Evolutionary conservation across 768 basidiomycete species (phyloP).

Genomic region (Mycena leptocephala): DNA sequence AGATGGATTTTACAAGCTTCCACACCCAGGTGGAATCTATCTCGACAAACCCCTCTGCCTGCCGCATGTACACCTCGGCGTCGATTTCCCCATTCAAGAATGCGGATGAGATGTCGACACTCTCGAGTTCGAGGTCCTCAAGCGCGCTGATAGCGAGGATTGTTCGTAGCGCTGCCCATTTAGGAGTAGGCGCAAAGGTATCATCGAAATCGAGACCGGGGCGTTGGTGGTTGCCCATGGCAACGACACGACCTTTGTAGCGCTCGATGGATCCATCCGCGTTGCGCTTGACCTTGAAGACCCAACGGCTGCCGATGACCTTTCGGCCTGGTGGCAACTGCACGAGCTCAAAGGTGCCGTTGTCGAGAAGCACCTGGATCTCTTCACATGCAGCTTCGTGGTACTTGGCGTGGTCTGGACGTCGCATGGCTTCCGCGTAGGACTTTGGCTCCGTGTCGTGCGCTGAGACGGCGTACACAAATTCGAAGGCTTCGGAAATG

Average conservation of each 20-base stretch:
- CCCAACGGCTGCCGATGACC: conserved; percentile 38
- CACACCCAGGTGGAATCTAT: conserved; percentile 34
- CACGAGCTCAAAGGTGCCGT: conserved; percentile 54
- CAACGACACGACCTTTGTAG: too few relatives aligned
- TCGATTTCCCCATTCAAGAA: conserved; percentile 49
- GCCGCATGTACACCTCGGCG: conserved; percentile 52
- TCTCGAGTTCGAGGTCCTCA: conserved; percentile 44
- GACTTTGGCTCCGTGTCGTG: conserved; percentile 32
- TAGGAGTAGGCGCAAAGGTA: conserved; percentile 40
- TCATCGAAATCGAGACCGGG: conserved; percentile 42
- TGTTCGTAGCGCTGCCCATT: conserved; percentile 40
- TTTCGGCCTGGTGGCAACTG: conserved; percentile 46
- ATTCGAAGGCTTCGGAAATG: conserved; percentile 5
- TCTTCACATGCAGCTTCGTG: conserved; percentile 47
- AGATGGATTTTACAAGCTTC: conserved; percentile 46
- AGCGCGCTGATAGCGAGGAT: conserved; percentile 44
- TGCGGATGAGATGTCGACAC: conserved; percentile 46
- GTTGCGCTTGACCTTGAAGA: too few relatives aligned
- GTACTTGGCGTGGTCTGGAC: conserved; percentile 37
- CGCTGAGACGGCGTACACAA: conserved; percentile 2
- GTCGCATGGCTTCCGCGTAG: conserved; percentile 39
- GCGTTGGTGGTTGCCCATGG: conserved; percentile 48
- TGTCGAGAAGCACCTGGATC: conserved; percentile 41
- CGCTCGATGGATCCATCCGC: too few relatives aligned
- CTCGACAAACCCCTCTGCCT: conserved; percentile 46